Conservation (phyloP, 805 yeast genomes). For the Metschnikowia proteae region DNA sequence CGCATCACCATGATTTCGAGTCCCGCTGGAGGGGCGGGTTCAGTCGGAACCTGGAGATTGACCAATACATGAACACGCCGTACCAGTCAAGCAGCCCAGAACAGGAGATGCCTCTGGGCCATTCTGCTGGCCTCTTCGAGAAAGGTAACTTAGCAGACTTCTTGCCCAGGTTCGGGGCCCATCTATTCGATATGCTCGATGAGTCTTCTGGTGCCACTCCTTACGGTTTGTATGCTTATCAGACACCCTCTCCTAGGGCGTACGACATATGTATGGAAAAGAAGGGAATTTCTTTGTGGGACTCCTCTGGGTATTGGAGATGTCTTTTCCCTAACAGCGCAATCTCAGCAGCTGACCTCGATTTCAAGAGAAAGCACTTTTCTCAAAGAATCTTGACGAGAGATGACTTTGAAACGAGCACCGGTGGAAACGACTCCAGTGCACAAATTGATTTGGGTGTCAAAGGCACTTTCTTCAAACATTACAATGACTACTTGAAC, state of each 20-base stretch:
- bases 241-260: conserved; percentile 54
- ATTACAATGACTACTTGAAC: conserved; percentile 58
- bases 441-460: conserved; percentile 39
- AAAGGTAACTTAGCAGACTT: not conserved
- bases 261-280: conserved; percentile 61
- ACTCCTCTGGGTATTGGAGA: conserved; percentile 80
- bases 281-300: conserved; percentile 80
- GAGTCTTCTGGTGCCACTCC: conserved; percentile 28
- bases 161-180: conserved; percentile 2
- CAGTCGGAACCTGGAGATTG: conserved; percentile 7
- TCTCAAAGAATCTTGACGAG: conserved; percentile 41
- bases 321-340: conserved; percentile 70
- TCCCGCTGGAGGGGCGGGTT: conserved; percentile 1
- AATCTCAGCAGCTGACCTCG: conserved; percentile 32
- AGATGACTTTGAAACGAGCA: conserved; percentile 50
- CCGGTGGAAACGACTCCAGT: conserved; percentile 2
- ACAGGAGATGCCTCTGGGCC: not conserved
- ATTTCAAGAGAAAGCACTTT: conserved; percentile 22
- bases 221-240: conserved; percentile 49
- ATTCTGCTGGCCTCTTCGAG: conserved; percentile 3
- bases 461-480: conserved; percentile 59
- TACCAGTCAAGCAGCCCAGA: conserved; percentile 18
- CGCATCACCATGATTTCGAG: conserved; percentile 5
- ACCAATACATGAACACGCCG: conserved; percentile 19
- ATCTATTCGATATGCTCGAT: conserved; percentile 13